A percentile compares a stretch with the other conserved stretches of the same genome.
Conservation (phyloP, 1,139 yeast species). For the Suhomyces yuchorum region DNA sequence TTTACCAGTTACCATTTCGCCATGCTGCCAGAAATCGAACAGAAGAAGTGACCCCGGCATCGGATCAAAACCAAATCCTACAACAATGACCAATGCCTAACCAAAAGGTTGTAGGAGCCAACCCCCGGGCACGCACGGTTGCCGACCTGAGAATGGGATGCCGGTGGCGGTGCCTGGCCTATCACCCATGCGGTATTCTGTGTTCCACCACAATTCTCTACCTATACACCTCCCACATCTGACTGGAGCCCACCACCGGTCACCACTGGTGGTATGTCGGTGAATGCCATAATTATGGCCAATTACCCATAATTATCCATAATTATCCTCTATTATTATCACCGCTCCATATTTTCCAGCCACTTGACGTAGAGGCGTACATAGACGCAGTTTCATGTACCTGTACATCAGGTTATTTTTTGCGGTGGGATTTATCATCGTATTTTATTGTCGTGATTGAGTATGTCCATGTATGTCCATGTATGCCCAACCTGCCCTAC, state of each 20-base stretch:
- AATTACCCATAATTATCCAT: neutral
- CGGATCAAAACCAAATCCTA: too few species aligned
- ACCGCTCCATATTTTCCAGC: neutral
- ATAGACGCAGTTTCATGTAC: conserved; percentile 1
- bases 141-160: too few species aligned
- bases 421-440: neutral
- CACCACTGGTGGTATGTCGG: neutral
- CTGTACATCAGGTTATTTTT: conserved; percentile 1
- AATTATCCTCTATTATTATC: neutral
- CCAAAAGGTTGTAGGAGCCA: too few species aligned
- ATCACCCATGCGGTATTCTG: too few species aligned
- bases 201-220: too few species aligned
- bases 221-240: neutral
- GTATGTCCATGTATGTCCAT: neutral
- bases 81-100: too few species aligned
- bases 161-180: too few species aligned
- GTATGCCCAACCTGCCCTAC: neutral
- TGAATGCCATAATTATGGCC: neutral
- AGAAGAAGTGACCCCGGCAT: too few species aligned
- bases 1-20: too few species aligned
- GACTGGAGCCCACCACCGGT: neutral
- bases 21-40: too few species aligned
- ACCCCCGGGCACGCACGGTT: too few species aligned
- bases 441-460: conserved; percentile 1
- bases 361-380: conserved; percentile 1